Conservation (phyloP, 331 rosid genomes). For the Cydonia oblonga region DNA sequence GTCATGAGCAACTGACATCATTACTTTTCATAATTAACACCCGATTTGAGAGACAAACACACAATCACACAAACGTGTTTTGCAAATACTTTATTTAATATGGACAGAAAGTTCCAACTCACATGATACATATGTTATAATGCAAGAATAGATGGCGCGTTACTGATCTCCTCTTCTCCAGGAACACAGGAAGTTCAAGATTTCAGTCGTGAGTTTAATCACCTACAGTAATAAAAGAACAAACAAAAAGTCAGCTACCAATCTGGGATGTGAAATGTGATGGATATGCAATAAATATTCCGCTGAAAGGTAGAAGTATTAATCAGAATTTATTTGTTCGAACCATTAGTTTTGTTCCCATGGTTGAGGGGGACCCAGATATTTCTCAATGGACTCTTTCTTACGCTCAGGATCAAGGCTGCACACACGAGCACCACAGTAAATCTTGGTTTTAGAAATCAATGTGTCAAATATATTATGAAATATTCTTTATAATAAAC, state of each 20-base stretch:
- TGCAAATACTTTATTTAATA: neutral
- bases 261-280: neutral
- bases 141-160: slow-evolving; percentile 10
- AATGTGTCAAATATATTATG: neutral
- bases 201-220: slow-evolving; percentile 4
- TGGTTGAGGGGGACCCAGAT: slow-evolving; percentile 66
- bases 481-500: slow-evolving; percentile 5
- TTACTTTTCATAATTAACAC: neutral
- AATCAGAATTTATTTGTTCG: slow-evolving; percentile 1
- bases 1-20: neutral
- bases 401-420: slow-evolving; percentile 96
- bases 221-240: slow-evolving; percentile 15
- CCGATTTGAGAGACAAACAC: neutral
- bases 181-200: slow-evolving; percentile 8
- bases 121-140: slow-evolving; percentile 20
- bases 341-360: slow-evolving; percentile 61
- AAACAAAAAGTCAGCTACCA: neutral
- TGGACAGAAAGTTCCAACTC: slow-evolving; percentile 23
- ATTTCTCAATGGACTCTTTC: slow-evolving; percentile 91
- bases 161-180: neutral
- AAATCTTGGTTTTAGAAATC: slow-evolving; percentile 11
- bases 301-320: neutral
- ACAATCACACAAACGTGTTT: neutral
- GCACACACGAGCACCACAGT: slow-evolving; percentile 18
- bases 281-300: slow-evolving; percentile 2